These are phyloP conservation scores for Fusarium clavum DNA, from an alignment of 2,329 filamentous ascomycete genomes.

Conservation along the genomic window DNA sequence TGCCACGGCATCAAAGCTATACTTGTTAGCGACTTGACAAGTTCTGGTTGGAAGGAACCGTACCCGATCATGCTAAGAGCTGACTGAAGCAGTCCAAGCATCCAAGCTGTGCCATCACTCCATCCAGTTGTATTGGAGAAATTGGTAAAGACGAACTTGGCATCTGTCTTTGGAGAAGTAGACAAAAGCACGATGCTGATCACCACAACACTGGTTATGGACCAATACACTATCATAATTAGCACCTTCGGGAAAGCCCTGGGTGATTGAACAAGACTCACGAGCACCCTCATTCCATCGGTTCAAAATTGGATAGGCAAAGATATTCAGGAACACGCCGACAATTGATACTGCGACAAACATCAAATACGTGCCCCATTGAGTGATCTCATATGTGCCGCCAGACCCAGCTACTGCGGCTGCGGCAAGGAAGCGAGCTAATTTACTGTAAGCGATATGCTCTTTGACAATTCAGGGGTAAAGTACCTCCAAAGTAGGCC, in stretches of 20 bases:
- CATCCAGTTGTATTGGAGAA: constrained; percentile 60
- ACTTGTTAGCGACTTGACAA: not conserved
- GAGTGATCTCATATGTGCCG: constrained; percentile 53
- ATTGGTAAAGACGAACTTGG: constrained; percentile 57
- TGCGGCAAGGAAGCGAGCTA: constrained; percentile 58
- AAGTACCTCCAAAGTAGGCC: constrained; percentile 56
- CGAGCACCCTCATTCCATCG: constrained; percentile 57
- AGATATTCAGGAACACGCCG: constrained; percentile 53
- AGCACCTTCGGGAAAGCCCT: not conserved
- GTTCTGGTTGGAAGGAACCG: rapidly evolving
- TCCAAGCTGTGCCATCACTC: constrained; percentile 60
- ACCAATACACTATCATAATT: constrained; percentile 53
- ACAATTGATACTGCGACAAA: constrained; percentile 50
- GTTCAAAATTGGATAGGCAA: constrained; percentile 55
- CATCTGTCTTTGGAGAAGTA: constrained; percentile 54
- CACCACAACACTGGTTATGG: constrained; percentile 54
- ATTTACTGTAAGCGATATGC: not conserved
- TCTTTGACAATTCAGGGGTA: no score
- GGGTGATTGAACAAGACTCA: constrained; percentile 11
- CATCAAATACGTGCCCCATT: constrained; percentile 57
- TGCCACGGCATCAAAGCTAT: constrained; percentile 57
- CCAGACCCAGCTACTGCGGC: constrained; percentile 55
- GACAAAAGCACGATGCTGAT: constrained; percentile 58
- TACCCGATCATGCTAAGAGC: constrained; percentile 50
- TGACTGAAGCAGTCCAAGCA: constrained; percentile 58